A percentile compares a stretch with the other conserved stretches of the same genome.
Conservation (phyloP, 345 rosid species). For the Pelargonium nanum region DNA sequence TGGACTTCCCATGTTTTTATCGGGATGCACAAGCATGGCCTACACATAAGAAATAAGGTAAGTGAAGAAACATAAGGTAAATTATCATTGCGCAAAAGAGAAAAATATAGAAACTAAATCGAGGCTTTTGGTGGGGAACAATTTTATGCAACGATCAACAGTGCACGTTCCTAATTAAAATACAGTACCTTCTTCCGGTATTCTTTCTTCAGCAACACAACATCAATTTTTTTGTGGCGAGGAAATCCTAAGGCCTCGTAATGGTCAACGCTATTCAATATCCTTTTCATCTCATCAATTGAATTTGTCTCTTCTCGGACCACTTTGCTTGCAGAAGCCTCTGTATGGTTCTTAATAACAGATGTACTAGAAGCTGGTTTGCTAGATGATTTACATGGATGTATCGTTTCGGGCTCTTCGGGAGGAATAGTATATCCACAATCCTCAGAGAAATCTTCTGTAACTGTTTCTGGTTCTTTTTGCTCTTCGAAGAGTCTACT, state of each 20-base stretch:
- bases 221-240: constrained; percentile 61
- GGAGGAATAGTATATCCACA: constrained; percentile 43
- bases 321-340: constrained; percentile 33
- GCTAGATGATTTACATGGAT: constrained; percentile 54
- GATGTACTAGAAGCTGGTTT: constrained; percentile 42
- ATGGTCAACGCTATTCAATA: constrained; percentile 60
- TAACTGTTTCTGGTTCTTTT: constrained; percentile 47
- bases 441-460: constrained; percentile 52
- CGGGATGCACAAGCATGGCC: constrained; percentile 99
- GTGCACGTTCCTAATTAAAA: constrained; percentile 7
- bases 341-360: constrained; percentile 36
- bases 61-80: neutral
- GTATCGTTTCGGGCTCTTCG: constrained; percentile 51
- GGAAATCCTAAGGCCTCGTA: constrained; percentile 77
- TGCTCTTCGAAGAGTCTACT: constrained; percentile 46
- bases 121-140: too few relatives aligned
- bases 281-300: constrained; percentile 76
- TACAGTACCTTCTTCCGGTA: constrained; percentile 70
- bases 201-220: constrained; percentile 57
- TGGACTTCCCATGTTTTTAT: constrained; percentile 92
- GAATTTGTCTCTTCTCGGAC: constrained; percentile 48
- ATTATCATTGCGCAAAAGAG: too few relatives aligned
- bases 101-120: too few relatives aligned
- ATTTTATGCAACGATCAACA: too few relatives aligned
- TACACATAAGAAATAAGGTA: constrained; percentile 19